Evolutionary conservation across 192 early-diverging fungal genomes (phyloP).

Genomic region (Backusella australiensis): DNA sequence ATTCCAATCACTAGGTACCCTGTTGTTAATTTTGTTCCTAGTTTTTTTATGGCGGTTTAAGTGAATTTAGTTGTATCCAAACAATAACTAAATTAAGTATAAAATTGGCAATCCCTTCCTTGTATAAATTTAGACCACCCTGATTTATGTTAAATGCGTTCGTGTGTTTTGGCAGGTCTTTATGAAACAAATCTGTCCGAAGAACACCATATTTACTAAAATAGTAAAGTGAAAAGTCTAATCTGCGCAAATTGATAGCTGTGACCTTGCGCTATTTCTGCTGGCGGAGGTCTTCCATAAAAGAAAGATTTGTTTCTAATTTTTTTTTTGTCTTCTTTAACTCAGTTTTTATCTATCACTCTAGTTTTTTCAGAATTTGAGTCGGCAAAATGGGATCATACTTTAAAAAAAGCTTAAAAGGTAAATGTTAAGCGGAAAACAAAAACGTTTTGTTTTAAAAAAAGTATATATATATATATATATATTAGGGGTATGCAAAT

Average conservation of each 20-base stretch:
- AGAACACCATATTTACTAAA: not conserved
- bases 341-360: not conserved
- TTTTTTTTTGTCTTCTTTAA: not conserved
- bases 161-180: not conserved
- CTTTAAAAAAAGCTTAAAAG: not conserved
- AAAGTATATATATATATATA: not conserved
- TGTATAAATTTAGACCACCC: too few relatives aligned
- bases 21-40: not conserved
- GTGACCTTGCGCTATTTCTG: not conserved
- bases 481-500: not conserved
- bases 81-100: not conserved
- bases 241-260: not conserved
- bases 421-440: not conserved
- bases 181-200: not conserved
- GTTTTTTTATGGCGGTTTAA: not conserved
- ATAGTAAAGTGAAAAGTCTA: not conserved
- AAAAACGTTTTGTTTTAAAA: not conserved
- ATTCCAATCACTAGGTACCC: not conserved
- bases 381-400: not conserved
- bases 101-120: not conserved
- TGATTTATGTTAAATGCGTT: not conserved
- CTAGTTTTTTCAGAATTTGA: not conserved
- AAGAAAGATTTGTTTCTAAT: not conserved
- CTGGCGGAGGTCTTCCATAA: not conserved
- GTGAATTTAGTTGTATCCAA: not conserved